Base-by-base conservation (phyloP, 352 stramenopile species). In the Globisporangium heterothallicum region DNA sequence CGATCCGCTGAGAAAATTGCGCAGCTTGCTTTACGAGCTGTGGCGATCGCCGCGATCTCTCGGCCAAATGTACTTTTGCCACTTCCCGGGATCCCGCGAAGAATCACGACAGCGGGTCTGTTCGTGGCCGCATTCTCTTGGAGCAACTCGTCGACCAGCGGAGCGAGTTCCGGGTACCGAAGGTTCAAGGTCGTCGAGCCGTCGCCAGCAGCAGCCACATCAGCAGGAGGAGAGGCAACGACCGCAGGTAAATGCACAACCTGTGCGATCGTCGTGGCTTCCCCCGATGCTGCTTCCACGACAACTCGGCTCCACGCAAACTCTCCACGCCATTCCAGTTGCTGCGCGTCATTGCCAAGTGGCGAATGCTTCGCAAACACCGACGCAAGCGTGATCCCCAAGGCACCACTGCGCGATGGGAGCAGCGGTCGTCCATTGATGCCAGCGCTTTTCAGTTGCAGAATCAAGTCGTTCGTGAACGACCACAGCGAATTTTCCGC, bases 31-130 rank as follows among this genome's bases (percentile, higher is more conserved):
- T 29, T 10, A 21, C 59, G 56, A 1, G 70, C 32, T 3, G 56
- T 29, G 54, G 66, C 81, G 26, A 88, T 68, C 8, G 47, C 35
- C 4, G 61, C 44, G 9, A 88, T 63, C 24, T 84, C 74, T 2
- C 57, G 59, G 7, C 63, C 54, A 13, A 89, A 46, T 2, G 75
- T 74, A 55, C 75, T 89, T 54, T 91, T 91, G 13, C 80, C 80
- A 52, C 78, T 88, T 0, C 80, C 80, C 2, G 80, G 80, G 30
- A 91, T 84, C 10, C 80, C 80, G 43, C 80, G 64, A 34, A 91
- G 50, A 32, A 91, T 78, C 40, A 88, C 62, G 6, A 87, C 76
- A 7, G 76, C 51, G 3, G 64, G 54, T n/a, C 45, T 53, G 16
- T 51, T 52, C 0, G 53, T 44, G 29, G 42, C 41, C 13, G 27